phyloP scores from a whole-genome alignment of 768 basidiomycete species.

The Auriscalpium orientale region DNA sequence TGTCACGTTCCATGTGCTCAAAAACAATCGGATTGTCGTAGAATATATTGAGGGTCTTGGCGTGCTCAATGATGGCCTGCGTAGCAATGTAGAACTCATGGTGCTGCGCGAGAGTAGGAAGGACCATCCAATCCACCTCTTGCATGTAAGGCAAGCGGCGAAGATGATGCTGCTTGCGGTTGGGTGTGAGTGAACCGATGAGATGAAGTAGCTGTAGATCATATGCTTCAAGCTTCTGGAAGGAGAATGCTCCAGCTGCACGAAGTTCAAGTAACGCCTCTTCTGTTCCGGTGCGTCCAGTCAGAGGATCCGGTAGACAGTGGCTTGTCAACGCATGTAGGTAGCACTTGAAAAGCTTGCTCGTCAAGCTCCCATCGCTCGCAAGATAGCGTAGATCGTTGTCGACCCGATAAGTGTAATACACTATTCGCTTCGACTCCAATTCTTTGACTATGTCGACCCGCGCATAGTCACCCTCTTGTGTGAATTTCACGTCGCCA shows the following conservation, averaged over 20 bases:
- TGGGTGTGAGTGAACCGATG: not conserved
- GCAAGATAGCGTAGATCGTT: conserved; percentile 22
- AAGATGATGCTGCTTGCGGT: not conserved
- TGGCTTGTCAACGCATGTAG: conserved; percentile 42
- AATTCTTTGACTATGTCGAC: not conserved
- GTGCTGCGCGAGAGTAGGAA: conserved; percentile 2
- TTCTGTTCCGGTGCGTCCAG: conserved; percentile 35
- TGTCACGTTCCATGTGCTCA: not conserved
- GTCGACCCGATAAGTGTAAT: conserved; percentile 25
- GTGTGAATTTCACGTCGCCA: not conserved
- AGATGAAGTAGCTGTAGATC: not conserved
- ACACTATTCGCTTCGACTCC: conserved; percentile 4
- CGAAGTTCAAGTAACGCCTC: conserved; percentile 33
- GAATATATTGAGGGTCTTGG: not conserved
- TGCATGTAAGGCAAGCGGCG: not conserved
- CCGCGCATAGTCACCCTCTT: not conserved
- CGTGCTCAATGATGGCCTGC: not conserved
- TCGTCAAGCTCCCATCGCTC: conserved; percentile 21
- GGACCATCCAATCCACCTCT: not conserved
- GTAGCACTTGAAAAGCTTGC: conserved; percentile 31
- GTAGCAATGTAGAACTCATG: not conserved
- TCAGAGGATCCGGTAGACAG: conserved; percentile 36
- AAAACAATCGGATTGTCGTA: not conserved
- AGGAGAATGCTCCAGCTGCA: conserved; percentile 32
- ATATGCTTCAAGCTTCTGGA: conserved; percentile 24